Evolutionary conservation across 148 eudicot genomes (phyloP).

Genomic region (Chenopodium quinoa): DNA sequence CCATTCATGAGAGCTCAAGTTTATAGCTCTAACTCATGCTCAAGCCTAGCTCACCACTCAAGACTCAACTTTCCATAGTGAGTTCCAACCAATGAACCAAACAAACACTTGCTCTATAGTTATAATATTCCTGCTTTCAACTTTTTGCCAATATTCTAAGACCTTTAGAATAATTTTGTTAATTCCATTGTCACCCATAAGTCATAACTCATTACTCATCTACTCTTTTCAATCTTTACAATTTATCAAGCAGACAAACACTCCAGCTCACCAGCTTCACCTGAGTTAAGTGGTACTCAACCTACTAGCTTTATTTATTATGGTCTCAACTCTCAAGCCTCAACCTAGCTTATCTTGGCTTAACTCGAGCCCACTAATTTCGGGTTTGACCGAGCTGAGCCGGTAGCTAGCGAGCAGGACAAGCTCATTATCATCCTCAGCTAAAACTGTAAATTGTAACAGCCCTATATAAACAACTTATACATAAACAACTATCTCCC

Average conservation of each 20-base stretch:
- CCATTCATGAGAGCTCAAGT: background rate
- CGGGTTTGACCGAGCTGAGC: background rate
- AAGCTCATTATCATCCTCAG: background rate
- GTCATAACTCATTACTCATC: background rate
- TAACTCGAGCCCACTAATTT: no score
- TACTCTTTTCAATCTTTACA: background rate
- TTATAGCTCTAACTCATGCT: background rate
- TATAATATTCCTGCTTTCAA: background rate
- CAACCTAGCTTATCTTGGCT: background rate
- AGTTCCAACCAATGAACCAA: background rate
- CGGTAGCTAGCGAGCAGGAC: background rate
- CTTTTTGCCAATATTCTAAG: background rate
- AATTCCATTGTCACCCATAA: background rate
- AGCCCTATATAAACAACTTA: background rate
- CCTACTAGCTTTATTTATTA: no score
- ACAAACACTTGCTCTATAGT: background rate
- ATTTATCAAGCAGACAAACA: background rate
- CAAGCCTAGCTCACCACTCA: background rate
- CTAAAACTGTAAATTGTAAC: background rate
- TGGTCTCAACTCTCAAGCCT: background rate
- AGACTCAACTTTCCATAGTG: background rate
- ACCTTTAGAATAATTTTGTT: background rate
- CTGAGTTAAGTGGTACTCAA: no score
- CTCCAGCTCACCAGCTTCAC: background rate
- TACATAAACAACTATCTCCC: background rate